A percentile compares a stretch with the other conserved stretches of the same genome.
Conservation (phyloP, 768 basidiomycete genomes). For the Boletus rufocinnamomeus region DNA sequence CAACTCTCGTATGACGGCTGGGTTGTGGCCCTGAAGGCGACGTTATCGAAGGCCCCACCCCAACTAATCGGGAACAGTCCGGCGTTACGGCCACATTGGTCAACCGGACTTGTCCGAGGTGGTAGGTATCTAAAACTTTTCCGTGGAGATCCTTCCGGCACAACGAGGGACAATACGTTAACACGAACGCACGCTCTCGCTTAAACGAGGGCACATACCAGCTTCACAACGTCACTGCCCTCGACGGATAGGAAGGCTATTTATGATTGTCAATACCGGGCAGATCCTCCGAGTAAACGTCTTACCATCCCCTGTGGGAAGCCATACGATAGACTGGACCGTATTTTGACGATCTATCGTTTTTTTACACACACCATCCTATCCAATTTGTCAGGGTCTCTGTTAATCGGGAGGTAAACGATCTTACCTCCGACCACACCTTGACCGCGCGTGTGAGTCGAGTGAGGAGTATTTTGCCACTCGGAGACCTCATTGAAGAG, state of each 20-base stretch:
- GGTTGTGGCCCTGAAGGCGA: conserved; percentile 48
- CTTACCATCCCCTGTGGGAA: conserved; percentile 50
- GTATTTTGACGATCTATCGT: conserved; percentile 49
- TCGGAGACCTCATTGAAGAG: conserved; percentile 45
- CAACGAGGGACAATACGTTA: conserved; percentile 18
- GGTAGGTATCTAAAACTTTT: conserved; percentile 43
- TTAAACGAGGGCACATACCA: conserved; percentile 33
- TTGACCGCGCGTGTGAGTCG: conserved; percentile 52
- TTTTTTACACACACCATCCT: conserved; percentile 53
- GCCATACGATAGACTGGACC: conserved; percentile 55
- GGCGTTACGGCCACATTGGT: conserved; percentile 53
- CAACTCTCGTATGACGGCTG: conserved; percentile 47
- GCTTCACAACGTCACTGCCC: conserved; percentile 46
- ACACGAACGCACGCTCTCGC: conserved; percentile 10
- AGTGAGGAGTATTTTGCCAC: conserved; percentile 46
- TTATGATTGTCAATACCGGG: conserved; percentile 18
- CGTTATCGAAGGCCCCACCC: conserved; percentile 50
- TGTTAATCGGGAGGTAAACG: conserved; percentile 1
- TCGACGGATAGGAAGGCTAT: conserved; percentile 55
- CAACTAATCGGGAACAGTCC: conserved; percentile 47
- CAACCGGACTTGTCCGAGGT: conserved; percentile 47
- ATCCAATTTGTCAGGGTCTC: conserved; percentile 8
- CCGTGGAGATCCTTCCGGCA: conserved; percentile 45
- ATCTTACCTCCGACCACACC: conserved; percentile 51
- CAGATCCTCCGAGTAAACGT: conserved; percentile 5